Base-by-base conservation (phyloP, 352 stramenopile species). In the Globisporangium middletonii region DNA sequence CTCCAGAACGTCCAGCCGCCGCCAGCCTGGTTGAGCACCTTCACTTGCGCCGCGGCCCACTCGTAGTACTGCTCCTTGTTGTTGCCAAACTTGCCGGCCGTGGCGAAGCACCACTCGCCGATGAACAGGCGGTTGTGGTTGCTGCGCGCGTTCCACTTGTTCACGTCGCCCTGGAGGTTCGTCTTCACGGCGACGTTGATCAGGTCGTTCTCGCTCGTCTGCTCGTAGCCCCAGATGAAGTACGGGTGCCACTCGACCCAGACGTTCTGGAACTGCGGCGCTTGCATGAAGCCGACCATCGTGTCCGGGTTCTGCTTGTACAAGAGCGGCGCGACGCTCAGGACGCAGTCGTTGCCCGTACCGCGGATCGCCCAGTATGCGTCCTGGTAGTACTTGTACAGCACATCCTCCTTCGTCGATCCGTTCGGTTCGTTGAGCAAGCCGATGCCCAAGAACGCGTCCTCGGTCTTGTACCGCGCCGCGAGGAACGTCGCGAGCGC, bases 171-270 rank as follows among this genome's bases (percentile, higher is more conserved):
- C 55, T 68, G 63, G 67, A 83, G 79, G n/a, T 76, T 59, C 11
- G 65, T 77, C 54, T 58, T 50, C 16, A 89, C 72, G 3, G 69
- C 64, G 4, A 65, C 65, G 53, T 68, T 68, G 43, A 89, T 59
- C 7, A 93, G 41, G 23, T 85, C 67, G 4, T 62, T 59, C 28
- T 88, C 77, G n/a, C 64, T 77, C n/a, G 71, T 63, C 9, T 78
- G 55, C 59, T 90, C 75, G 66, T 87, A 89, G 56, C 83, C 83
- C 83, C 83, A 94, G 1, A 92, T 68, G 55, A 91, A 91, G 67
- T 92, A 94, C 43, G 67, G 77, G 49, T 94, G 83, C 79, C 81
- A 94, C 37, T 94, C 23, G 23, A 23, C 23, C 23, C 23, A 23
- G 23, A 23, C 23, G 23, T 23, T 23, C 23, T 23, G 23, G 23